These are phyloP conservation scores for Aspergillus olivimuriae DNA, from an alignment of 495 filamentous ascomycete genomes.

Conservation along the genomic window DNA sequence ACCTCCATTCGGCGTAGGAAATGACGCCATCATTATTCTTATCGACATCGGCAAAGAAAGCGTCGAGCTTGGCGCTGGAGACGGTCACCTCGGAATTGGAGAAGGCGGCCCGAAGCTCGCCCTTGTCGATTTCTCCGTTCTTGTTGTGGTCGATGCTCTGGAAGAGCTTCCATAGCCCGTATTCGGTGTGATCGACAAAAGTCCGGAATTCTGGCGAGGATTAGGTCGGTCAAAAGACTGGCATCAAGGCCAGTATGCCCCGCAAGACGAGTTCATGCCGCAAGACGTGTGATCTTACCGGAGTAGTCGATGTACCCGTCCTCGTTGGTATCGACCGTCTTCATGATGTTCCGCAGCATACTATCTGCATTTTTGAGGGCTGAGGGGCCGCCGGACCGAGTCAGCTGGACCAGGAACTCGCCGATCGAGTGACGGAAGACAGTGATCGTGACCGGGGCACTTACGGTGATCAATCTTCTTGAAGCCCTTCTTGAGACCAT, in stretches of 20 bases:
- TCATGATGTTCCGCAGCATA: slow-evolving; percentile 74
- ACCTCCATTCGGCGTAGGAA: slow-evolving; percentile 95
- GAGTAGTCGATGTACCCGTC: slow-evolving; percentile 88
- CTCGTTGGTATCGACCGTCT: slow-evolving; percentile 73
- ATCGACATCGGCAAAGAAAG: slow-evolving; percentile 87
- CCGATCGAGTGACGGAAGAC: slow-evolving; percentile 15
- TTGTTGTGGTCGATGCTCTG: slow-evolving; percentile 77
- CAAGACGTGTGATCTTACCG: slow-evolving; percentile 48
- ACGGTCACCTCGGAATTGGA: slow-evolving; percentile 70
- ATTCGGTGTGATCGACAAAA: slow-evolving; percentile 83
- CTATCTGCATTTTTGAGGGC: slow-evolving; percentile 89
- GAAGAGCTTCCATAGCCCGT: slow-evolving; percentile 74
- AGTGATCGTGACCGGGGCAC: slow-evolving; percentile 26
- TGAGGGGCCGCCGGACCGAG: slow-evolving; percentile 28
- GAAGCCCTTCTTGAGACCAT: slow-evolving; percentile 76
- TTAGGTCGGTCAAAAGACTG: slow-evolving; percentile 21
- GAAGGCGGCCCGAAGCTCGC: slow-evolving; percentile 74
- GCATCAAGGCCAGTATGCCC: slow-evolving; percentile 9
- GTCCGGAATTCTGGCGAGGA: slow-evolving; percentile 65
- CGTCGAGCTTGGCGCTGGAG: slow-evolving; percentile 66
- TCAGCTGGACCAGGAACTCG: slow-evolving; percentile 27
- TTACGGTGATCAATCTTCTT: slow-evolving; percentile 89
- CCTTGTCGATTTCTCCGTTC: slow-evolving; percentile 84
- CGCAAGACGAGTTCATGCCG: slow-evolving; percentile 2
- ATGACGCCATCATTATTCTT: slow-evolving; percentile 84